Conservation (phyloP, 148 eudicot species). For the Rhododendron ovatum region DNA sequence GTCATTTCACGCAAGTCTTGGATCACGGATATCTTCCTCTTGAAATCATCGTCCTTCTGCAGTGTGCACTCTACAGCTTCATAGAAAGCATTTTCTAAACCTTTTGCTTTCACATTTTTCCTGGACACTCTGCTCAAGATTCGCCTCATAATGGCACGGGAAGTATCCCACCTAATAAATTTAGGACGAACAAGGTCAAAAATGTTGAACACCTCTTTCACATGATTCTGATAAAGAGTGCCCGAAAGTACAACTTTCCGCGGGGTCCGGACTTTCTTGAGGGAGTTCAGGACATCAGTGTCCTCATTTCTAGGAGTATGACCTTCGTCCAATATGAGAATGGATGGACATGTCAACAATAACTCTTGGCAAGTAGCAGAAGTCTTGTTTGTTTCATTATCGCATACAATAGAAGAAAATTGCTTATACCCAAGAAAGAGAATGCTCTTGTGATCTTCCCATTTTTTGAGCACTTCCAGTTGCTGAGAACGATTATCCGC, state of each 20-base stretch:
- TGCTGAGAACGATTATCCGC: conserved; percentile 77
- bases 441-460: conserved; percentile 63
- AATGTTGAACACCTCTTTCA: conserved; percentile 83
- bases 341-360: conserved; percentile 48
- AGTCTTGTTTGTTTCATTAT: conserved; percentile 31
- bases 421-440: conserved; percentile 81
- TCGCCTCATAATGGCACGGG: conserved; percentile 48
- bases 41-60: conserved; percentile 58
- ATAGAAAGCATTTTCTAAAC: conserved; percentile 53
- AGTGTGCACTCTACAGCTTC: conserved; percentile 73
- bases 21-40: conserved; percentile 58
- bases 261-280: conserved; percentile 70
- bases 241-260: conserved; percentile 94
- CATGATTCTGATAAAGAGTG: conserved; percentile 91
- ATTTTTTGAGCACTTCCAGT: conserved; percentile 61
- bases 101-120: conserved; percentile 35
- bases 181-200: conserved; percentile 80
- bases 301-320: conserved; percentile 90
- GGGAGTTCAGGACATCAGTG: conserved; percentile 68
- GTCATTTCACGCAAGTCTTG: conserved; percentile 85
- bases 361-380: conserved; percentile 62
- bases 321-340: conserved; percentile 86
- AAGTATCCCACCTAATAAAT: conserved; percentile 53
- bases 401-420: conserved; percentile 68
- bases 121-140: conserved; percentile 59